phyloP scores from a whole-genome alignment of 306 rosid species.

The Ceratonia siliqua region DNA sequence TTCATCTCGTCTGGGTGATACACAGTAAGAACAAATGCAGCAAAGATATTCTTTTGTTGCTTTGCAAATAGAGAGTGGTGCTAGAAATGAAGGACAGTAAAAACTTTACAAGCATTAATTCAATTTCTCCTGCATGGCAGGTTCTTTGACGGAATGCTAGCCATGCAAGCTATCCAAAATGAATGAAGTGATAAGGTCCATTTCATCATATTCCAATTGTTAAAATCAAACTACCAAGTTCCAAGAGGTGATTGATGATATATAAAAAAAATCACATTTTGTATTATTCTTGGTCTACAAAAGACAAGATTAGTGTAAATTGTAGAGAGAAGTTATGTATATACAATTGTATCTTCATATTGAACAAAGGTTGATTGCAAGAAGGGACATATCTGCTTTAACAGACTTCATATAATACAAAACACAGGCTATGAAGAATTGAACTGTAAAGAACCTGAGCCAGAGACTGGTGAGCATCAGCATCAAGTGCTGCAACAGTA shows the following conservation, averaged over 20 bases:
- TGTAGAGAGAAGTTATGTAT: not conserved
- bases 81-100: conserved; percentile 3
- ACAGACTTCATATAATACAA: conserved; percentile 20
- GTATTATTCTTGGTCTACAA: conserved; percentile 9
- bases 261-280: not conserved
- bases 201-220: not conserved
- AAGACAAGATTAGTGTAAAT: not conserved
- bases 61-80: not conserved
- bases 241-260: not conserved
- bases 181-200: not conserved
- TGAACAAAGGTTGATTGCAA: conserved; percentile 20
- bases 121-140: not conserved
- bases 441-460: conserved; percentile 71
- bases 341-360: conserved; percentile 6
- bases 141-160: not conserved
- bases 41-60: not conserved
- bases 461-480: conserved; percentile 83
- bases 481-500: conserved; percentile 93
- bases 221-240: conserved; percentile 13
- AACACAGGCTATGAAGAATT: conserved; percentile 25
- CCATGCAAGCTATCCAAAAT: conserved; percentile 14
- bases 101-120: not conserved
- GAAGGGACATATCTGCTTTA: conserved; percentile 18
- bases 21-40: not conserved
- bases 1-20: not conserved